Conservation (phyloP, 768 basidiomycete genomes). For the Auricularia heimuer region DNA sequence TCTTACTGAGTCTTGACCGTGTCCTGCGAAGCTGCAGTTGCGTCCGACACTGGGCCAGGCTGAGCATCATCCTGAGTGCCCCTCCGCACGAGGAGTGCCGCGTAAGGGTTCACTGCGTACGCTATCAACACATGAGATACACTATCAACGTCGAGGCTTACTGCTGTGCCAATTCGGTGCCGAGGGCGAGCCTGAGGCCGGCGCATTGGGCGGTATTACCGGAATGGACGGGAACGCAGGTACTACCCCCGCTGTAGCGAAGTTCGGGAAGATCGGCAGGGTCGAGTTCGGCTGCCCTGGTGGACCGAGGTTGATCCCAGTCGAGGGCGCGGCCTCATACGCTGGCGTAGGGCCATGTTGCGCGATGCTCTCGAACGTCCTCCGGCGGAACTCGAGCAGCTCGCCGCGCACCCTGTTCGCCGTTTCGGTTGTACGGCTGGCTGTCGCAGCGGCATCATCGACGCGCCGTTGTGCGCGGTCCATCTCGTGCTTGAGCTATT, state of each 20-base stretch:
- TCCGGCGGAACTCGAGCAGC: not conserved
- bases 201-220: not conserved
- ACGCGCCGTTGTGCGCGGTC: not conserved
- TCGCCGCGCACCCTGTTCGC: not conserved
- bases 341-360: not conserved
- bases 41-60: too few species aligned
- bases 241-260: not conserved
- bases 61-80: not conserved
- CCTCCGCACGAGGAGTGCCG: not conserved
- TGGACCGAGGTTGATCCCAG: not conserved
- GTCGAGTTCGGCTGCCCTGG: not conserved
- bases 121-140: not conserved
- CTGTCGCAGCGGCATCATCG: not conserved
- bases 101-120: not conserved
- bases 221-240: not conserved
- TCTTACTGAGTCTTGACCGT: too few species aligned
- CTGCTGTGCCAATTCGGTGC: not conserved
- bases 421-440: not conserved
- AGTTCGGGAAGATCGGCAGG: not conserved
- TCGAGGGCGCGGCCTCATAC: not conserved
- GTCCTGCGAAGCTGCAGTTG: too few species aligned
- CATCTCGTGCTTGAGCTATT: not conserved
- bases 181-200: not conserved
- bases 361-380: not conserved
- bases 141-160: not conserved